Conservation (phyloP, 78 protist genomes). For the Dictyostelium purpureum region DNA sequence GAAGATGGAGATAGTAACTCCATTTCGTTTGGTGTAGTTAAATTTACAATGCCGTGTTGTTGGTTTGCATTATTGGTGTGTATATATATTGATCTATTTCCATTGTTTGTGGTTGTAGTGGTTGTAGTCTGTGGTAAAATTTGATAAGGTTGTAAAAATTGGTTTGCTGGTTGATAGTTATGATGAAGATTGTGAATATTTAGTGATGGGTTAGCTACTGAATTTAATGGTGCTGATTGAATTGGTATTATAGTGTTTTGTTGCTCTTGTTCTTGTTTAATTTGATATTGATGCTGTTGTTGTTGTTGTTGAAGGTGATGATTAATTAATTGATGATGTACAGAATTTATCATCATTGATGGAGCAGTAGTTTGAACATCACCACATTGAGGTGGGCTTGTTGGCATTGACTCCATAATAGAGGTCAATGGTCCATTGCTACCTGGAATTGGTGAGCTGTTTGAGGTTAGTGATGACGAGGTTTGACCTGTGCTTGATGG, state of each 20-base stretch:
- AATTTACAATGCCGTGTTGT: not conserved
- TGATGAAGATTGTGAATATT: too few species aligned
- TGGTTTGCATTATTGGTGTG: not conserved
- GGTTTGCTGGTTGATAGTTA: too few species aligned
- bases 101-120: not conserved
- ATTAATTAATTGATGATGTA: conserved; percentile 49
- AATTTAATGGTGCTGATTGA: not conserved
- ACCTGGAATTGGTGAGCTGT: not conserved
- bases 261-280: not conserved
- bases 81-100: conserved; percentile 15
- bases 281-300: not conserved
- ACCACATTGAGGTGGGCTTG: too few species aligned
- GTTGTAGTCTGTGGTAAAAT: not conserved
- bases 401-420: not conserved
- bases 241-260: not conserved
- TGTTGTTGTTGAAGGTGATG: conserved; percentile 42
- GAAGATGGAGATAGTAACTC: not conserved
- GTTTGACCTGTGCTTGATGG: not conserved
- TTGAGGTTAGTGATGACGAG: too few species aligned
- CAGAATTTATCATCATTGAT: conserved; percentile 37
- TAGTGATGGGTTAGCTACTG: not conserved
- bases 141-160: not conserved
- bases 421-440: not conserved
- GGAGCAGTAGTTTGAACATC: not conserved
- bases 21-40: not conserved